Evolutionary conservation across 176 grass and related monocot species (phyloP).

Genomic region (Oryza meyeriana): DNA sequence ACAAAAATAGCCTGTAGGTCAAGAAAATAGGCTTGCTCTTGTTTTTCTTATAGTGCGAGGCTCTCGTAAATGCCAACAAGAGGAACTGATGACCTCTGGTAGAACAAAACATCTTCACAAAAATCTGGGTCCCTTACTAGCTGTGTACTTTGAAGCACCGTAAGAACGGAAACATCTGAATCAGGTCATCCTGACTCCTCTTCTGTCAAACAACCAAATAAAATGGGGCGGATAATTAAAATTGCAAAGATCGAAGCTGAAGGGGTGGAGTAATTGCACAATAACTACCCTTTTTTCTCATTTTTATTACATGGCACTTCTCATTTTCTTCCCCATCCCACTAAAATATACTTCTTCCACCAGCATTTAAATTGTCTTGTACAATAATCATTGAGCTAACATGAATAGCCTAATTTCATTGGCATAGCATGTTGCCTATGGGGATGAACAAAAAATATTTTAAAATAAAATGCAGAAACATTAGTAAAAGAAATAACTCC

Average conservation of each 20-base stretch:
- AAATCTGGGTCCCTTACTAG: slow-evolving; percentile 2
- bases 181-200: slow-evolving; percentile 62
- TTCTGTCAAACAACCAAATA: slow-evolving; percentile 44
- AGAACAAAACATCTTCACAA: neutral
- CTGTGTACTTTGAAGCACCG: slow-evolving; percentile 93
- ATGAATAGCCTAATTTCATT: neutral
- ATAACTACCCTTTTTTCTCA: neutral
- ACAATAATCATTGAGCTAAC: neutral
- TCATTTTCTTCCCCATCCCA: neutral
- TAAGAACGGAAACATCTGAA: slow-evolving; percentile 54
- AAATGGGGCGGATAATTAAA: neutral
- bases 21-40: neutral
- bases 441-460: neutral
- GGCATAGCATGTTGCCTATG: neutral
- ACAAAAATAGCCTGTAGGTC: neutral
- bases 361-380: neutral
- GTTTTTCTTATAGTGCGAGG: neutral
- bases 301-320: no score
- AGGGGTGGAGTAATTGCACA: neutral
- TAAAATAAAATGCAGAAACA: neutral
- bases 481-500: neutral
- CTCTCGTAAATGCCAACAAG: neutral
- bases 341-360: neutral
- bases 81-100: neutral
- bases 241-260: neutral